phyloP scores from a whole-genome alignment of 2,329 filamentous ascomycete genomes.

The Nannizzia gypsea region DNA sequence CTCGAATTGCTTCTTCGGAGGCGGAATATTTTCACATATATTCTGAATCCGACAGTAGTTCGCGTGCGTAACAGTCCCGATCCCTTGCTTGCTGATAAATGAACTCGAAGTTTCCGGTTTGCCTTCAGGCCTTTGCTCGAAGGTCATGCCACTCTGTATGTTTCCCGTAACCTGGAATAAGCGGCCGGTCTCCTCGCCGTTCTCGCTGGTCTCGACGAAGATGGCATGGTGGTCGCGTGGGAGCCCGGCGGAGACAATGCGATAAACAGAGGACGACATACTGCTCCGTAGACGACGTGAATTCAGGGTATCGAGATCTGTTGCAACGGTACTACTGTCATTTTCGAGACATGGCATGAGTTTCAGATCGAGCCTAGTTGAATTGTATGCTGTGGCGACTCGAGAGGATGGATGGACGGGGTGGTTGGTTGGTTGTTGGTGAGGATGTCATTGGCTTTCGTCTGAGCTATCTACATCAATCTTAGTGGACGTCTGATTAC shows the following conservation, averaged over 20 bases:
- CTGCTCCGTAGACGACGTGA: neutral
- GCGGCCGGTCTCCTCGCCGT: slow-evolving; percentile 13
- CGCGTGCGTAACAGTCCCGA: slow-evolving; percentile 5
- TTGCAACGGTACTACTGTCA: too few species aligned
- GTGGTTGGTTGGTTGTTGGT: too few species aligned
- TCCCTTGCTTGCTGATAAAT: slow-evolving; percentile 5
- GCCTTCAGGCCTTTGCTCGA: slow-evolving; percentile 7
- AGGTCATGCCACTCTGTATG: slow-evolving; percentile 22
- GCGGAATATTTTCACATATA: slow-evolving; percentile 11
- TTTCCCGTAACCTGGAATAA: slow-evolving; percentile 23
- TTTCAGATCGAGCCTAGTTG: too few species aligned
- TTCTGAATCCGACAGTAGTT: slow-evolving; percentile 11
- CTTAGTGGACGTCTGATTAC: too few species aligned
- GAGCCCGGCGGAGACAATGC: slow-evolving; percentile 14
- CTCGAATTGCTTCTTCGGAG: slow-evolving; percentile 24
- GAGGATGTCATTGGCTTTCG: too few species aligned
- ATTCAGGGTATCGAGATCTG: too few species aligned
- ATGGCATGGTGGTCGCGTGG: slow-evolving; percentile 22
- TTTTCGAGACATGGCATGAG: too few species aligned
- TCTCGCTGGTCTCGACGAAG: slow-evolving; percentile 19
- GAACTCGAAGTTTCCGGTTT: slow-evolving; percentile 6
- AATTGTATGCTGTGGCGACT: too few species aligned
- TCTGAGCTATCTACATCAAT: too few species aligned
- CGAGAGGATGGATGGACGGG: too few species aligned
- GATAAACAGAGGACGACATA: slow-evolving; percentile 15